Evolutionary conservation across 208 protist genomes (phyloP).

Genomic region (Trypanosoma scelopori): DNA sequence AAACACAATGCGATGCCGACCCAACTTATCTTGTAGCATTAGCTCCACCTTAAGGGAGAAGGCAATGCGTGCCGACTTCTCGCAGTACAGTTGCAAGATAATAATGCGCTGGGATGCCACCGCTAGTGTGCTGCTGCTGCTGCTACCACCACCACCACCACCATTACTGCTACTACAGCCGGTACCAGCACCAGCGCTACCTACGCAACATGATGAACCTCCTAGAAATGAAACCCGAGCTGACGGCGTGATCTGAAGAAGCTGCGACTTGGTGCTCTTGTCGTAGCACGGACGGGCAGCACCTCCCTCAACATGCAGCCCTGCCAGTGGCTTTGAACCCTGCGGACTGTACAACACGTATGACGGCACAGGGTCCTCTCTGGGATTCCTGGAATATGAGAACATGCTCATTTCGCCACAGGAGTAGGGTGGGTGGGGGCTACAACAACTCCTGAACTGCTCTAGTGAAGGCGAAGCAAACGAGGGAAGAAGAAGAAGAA

Average conservation of each 20-base stretch:
- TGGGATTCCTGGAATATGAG: conserved; percentile 2
- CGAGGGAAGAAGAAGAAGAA: conserved; percentile 3
- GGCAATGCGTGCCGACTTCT: conserved; percentile 14
- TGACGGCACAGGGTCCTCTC: conserved; percentile 25
- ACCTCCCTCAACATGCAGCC: conserved; percentile 38
- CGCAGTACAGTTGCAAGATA: conserved; percentile 59
- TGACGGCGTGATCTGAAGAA: conserved; percentile 58
- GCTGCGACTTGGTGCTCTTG: conserved; percentile 61
- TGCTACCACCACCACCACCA: background rate
- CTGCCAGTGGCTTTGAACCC: conserved; percentile 61
- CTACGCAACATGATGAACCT: background rate
- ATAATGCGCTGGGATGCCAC: conserved; percentile 39
- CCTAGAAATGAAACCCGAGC: conserved; percentile 56
- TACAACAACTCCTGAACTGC: conserved; percentile 9
- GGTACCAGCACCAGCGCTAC: background rate
- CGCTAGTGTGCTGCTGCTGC: background rate
- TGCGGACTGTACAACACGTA: conserved; percentile 80
- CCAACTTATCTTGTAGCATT: conserved; percentile 29
- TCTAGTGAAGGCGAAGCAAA: background rate
- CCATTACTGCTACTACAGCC: background rate
- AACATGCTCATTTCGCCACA: conserved; percentile 8
- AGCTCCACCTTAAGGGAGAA: conserved; percentile 31
- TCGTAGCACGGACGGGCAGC: conserved; percentile 55
- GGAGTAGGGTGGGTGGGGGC: background rate
- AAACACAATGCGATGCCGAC: conserved; percentile 43